A percentile compares a stretch with the other conserved stretches of the same genome.
Evolutionary conservation across 257 asterid genomes (phyloP).

Genomic region (Misopates orontium): DNA sequence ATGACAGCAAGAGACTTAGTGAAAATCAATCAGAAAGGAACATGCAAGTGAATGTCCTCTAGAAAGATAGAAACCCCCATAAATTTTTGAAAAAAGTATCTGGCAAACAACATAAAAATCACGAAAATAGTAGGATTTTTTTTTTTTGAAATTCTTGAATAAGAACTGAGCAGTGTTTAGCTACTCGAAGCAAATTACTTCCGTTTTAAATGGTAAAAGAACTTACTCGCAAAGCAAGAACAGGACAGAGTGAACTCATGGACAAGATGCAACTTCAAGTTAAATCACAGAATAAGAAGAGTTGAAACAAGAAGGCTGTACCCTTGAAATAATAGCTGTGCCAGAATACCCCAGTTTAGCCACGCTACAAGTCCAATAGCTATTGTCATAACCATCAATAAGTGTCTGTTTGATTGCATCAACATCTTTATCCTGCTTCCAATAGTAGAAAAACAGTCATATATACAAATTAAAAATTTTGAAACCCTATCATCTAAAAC

Average conservation of each 20-base stretch:
- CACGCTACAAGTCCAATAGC: constrained; percentile 92
- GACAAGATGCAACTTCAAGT: constrained; percentile 8
- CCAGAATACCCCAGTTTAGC: constrained; percentile 94
- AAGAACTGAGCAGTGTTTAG: neutral
- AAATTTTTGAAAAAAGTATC: too few species aligned
- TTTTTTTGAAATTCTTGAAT: neutral
- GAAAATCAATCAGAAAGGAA: too few species aligned
- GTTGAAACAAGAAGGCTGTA: constrained; percentile 32
- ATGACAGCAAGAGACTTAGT: too few species aligned
- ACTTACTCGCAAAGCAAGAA: too few species aligned
- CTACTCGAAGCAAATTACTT: neutral
- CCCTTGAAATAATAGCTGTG: constrained; percentile 92
- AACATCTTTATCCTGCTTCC: constrained; percentile 85
- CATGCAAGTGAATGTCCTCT: too few species aligned
- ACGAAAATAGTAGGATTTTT: too few species aligned
- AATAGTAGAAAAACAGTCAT: constrained; percentile 25
- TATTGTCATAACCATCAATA: constrained; percentile 71
- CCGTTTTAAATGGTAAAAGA: neutral
- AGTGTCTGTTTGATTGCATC: constrained; percentile 63
- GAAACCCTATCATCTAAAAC: constrained; percentile 10
- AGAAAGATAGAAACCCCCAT: too few species aligned
- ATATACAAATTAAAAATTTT: neutral
- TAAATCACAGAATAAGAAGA: neutral
- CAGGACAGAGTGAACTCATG: neutral
- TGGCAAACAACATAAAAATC: too few species aligned